Percentiles rank a stretch among this genome's conserved stretches.
Conservation (phyloP, 2,329 filamentous ascomycete genomes). For the Fusarium equiseti region DNA sequence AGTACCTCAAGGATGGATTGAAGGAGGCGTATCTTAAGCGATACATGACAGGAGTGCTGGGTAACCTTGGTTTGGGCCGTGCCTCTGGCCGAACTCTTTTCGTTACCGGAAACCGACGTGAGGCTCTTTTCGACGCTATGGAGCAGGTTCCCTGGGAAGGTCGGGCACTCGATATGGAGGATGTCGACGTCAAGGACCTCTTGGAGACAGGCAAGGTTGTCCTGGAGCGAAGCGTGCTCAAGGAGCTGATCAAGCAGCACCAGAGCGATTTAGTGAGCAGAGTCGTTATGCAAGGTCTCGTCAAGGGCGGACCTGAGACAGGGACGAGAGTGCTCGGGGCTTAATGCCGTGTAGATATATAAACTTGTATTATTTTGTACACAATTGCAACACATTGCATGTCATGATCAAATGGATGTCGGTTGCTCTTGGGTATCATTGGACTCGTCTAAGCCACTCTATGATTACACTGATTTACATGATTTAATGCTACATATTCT, state of each 20-base stretch:
- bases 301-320: conserved; percentile 50
- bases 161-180: conserved; percentile 74
- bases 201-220: conserved; percentile 87
- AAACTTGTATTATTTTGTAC: conserved; percentile 50
- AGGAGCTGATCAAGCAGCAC: conserved; percentile 78
- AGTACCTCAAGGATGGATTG: conserved; percentile 61
- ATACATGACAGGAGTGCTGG: conserved; percentile 76
- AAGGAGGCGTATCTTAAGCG: conserved; percentile 69
- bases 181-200: conserved; percentile 96
- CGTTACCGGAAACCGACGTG: conserved; percentile 72
- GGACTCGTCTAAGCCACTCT: background rate
- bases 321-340: conserved; percentile 56
- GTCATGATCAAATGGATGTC: background rate
- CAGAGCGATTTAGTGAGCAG: conserved; percentile 72
- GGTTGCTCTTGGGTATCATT: conserved; percentile 31
- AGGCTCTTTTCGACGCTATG: conserved; percentile 75
- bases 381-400: conserved; percentile 27
- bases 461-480: conserved; percentile 39
- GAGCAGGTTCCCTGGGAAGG: conserved; percentile 74
- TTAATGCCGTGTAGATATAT: conserved; percentile 42
- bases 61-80: conserved; percentile 76
- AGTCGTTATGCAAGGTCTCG: conserved; percentile 59
- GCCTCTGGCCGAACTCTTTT: conserved; percentile 78
- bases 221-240: conserved; percentile 84
- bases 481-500: conserved; percentile 1